Evolutionary conservation across 73 alveolate genomes (phyloP).

Genomic region (Uronychia setigera): DNA sequence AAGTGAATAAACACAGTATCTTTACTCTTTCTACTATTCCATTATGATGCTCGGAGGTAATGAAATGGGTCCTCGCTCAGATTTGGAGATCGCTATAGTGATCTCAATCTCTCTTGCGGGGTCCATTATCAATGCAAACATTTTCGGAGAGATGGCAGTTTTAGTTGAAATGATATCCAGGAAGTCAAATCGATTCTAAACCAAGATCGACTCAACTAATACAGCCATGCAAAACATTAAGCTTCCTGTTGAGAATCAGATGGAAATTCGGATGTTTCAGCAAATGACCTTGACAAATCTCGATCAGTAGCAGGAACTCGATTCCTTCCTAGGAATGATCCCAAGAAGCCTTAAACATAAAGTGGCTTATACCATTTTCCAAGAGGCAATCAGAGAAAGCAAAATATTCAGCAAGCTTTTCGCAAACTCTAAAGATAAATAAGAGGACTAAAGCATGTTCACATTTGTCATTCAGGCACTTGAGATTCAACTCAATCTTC

Average conservation of each 20-base stretch:
- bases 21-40: neutral
- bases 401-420: neutral
- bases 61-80: neutral
- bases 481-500: neutral
- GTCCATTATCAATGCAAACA: neutral
- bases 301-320: conserved; percentile 44
- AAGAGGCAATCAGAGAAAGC: conserved; percentile 7
- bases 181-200: conserved; percentile 5
- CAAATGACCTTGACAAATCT: conserved; percentile 26
- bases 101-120: neutral
- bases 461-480: neutral
- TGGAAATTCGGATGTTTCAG: conserved; percentile 1
- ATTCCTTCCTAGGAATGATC: conserved; percentile 38
- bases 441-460: neutral
- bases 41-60: conserved; percentile 19
- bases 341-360: conserved; percentile 37
- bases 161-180: neutral
- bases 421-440: neutral
- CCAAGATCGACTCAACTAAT: conserved; percentile 12
- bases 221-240: conserved; percentile 21
- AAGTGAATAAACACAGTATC: neutral
- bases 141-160: conserved; percentile 42
- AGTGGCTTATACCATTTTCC: conserved; percentile 42
- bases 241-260: conserved; percentile 18
- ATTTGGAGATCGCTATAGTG: neutral